These are phyloP conservation scores for Cerioporus squamosus DNA, from an alignment of 1,284 basidiomycete species.

Conservation along the genomic window DNA sequence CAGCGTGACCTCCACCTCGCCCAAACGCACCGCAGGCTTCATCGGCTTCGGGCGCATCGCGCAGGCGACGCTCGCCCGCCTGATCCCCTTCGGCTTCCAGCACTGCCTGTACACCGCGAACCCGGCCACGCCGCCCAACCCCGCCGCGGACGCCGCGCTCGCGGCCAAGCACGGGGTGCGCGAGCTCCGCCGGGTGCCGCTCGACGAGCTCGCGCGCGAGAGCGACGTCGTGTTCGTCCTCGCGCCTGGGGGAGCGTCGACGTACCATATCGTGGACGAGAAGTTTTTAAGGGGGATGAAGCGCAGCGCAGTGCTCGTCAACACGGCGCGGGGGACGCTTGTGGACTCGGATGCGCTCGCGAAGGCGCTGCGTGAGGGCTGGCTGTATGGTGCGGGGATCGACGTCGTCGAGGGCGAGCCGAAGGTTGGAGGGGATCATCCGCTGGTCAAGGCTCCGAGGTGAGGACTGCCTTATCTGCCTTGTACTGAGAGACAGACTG, in stretches of 20 bases:
- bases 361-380: conserved; percentile 72
- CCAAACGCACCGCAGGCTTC: conserved; percentile 80
- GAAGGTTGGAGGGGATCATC: conserved; percentile 73
- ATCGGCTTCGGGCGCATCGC: conserved; percentile 94
- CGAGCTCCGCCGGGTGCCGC: conserved; percentile 62
- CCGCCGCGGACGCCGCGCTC: conserved; percentile 57
- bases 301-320: conserved; percentile 78
- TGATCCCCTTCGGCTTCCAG: conserved; percentile 79
- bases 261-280: conserved; percentile 76
- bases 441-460: conserved; percentile 78
- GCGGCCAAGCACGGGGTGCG: conserved; percentile 51
- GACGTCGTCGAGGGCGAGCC: conserved; percentile 97
- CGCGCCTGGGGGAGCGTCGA: conserved; percentile 77
- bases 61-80: conserved; percentile 76
- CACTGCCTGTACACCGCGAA: conserved; percentile 69
- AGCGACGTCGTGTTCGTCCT: conserved; percentile 87
- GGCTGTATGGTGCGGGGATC: conserved; percentile 91
- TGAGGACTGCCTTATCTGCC: conserved; percentile 38
- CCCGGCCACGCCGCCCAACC: conserved; percentile 48
- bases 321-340: conserved; percentile 79
- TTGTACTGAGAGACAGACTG: background rate
- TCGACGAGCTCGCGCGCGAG: conserved; percentile 70
- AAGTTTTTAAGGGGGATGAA: conserved; percentile 86
- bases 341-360: conserved; percentile 91
- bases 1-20: conserved; percentile 55